phyloP scores from a whole-genome alignment of 306 rosid genomes.

The Mimosa bimucronata region DNA sequence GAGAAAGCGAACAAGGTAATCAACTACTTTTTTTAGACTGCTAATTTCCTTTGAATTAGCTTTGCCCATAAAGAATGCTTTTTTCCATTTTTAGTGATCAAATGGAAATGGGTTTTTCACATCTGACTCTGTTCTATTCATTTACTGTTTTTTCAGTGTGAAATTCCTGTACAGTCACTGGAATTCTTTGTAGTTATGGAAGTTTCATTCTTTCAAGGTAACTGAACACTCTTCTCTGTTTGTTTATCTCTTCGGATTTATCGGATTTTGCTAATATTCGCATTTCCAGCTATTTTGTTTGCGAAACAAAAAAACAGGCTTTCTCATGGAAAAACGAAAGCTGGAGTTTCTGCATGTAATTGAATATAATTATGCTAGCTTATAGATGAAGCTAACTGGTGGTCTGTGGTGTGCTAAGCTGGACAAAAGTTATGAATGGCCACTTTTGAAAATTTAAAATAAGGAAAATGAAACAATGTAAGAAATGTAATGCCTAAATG shows the following conservation, averaged over 20 bases:
- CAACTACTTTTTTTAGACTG: conserved; percentile 24
- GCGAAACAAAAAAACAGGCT: not conserved
- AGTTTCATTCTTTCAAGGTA: conserved; percentile 47
- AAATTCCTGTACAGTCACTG: conserved; percentile 11
- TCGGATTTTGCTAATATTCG: conserved; percentile 6
- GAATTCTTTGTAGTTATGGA: conserved; percentile 37
- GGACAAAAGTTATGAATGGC: conserved; percentile 17
- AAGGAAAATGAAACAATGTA: not conserved
- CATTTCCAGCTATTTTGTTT: not conserved
- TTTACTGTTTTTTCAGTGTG: conserved; percentile 31
- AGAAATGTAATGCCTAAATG: not conserved
- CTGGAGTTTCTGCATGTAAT: conserved; percentile 28
- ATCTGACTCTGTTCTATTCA: conserved; percentile 8
- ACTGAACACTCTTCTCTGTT: conserved; percentile 1
- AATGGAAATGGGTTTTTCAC: conserved; percentile 11
- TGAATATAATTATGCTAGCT: conserved; percentile 10
- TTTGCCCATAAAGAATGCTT: not conserved
- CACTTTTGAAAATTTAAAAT: not conserved
- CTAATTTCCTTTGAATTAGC: conserved; percentile 13
- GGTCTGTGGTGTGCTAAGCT: conserved; percentile 6
- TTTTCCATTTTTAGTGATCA: conserved; percentile 28
- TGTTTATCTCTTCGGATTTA: not conserved
- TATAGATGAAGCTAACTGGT: conserved; percentile 25
- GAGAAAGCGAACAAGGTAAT: conserved; percentile 33
- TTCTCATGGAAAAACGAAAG: not conserved